Percentiles rank a stretch among this genome's conserved stretches.
These are phyloP conservation scores for Silene coronaria DNA, from an alignment of 179 eudicot species.

Conservation along the genomic window DNA sequence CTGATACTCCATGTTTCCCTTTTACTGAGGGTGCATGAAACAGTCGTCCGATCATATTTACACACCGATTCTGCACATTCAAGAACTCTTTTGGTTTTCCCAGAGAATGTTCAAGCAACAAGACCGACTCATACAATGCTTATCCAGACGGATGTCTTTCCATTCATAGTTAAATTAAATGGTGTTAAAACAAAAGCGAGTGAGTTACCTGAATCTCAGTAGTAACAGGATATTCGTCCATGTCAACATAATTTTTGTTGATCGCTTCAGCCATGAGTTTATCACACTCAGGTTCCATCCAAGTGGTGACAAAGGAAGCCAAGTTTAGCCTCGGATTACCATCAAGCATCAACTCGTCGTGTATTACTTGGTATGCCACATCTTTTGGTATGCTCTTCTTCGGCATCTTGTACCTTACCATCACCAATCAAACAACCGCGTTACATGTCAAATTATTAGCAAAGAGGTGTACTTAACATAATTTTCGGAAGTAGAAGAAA, in stretches of 20 bases:
- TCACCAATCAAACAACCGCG: not conserved
- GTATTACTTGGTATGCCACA: constrained; percentile 50
- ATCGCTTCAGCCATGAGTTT: constrained; percentile 43
- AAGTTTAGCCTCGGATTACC: constrained; percentile 55
- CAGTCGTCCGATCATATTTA: constrained; percentile 50
- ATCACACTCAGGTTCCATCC: constrained; percentile 63
- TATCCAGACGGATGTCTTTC: no score
- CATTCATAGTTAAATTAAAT: no score
- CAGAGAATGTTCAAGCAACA: no score
- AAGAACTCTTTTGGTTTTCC: not conserved
- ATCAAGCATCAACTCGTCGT: constrained; percentile 51
- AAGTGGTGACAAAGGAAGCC: constrained; percentile 54
- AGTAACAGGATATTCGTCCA: constrained; percentile 56
- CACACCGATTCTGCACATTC: constrained; percentile 49
- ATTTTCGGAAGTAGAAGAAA: not conserved
- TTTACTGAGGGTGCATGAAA: constrained; percentile 49
- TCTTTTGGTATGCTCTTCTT: constrained; percentile 42
- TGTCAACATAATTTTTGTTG: constrained; percentile 58
- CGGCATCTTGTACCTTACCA: constrained; percentile 36
- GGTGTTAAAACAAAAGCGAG: not conserved
- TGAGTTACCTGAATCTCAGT: constrained; percentile 49
- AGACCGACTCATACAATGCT: no score
- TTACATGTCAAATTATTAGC: not conserved
- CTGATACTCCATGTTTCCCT: constrained; percentile 31
- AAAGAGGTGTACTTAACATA: not conserved